Evolutionary conservation across 306 rosid genomes (phyloP), one percentile per base, ranked within the genome.

Genomic region (Rubus idaeus): DNA sequence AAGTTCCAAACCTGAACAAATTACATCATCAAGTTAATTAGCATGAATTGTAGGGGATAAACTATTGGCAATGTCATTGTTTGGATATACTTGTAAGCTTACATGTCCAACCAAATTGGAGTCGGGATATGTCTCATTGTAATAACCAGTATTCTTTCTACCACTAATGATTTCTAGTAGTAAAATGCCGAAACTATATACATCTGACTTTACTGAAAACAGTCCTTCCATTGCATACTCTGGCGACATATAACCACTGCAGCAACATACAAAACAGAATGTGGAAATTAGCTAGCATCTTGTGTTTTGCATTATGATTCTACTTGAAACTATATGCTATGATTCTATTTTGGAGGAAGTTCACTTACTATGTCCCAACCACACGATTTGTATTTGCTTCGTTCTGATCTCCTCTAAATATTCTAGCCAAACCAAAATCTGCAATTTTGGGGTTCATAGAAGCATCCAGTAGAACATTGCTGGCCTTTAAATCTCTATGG

Each of bases 391-490:
- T 91, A n/a, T 80, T 80, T 63, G 89, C 88, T 86, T 84, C 90
- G 57, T 81, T 78, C 76, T 89, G 90, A 40, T 89, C 80, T 10
- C 78, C 83, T 42, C 94, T 82, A 74, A 91, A 83, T 71, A 91
- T 87, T 81, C 86, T 87, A 74, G 91, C 92, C 90, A 87, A 76
- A 5, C 94, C 94, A 78, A 89, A 91, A 79, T 89, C 92, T 42
- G 92, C 82, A 66, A 91, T 89, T 77, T 89, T 91, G 3, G 91
- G 92, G 40, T 89, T 83, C 83, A 89, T 58, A 63, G 52, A 50
- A 37, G 74, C 78, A 58, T 89, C 94, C 3, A 91, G 42, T 40
- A 91, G 78, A 9, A 91, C 79, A 78, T 91, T 91, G 63, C 91
- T 85, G 3, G 86, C 88, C 69, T 91, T 91, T 37, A 91, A 16